These are phyloP conservation scores for Amauroascus verrucosus DNA, from an alignment of 2,329 filamentous ascomycete species.

Conservation along the genomic window DNA sequence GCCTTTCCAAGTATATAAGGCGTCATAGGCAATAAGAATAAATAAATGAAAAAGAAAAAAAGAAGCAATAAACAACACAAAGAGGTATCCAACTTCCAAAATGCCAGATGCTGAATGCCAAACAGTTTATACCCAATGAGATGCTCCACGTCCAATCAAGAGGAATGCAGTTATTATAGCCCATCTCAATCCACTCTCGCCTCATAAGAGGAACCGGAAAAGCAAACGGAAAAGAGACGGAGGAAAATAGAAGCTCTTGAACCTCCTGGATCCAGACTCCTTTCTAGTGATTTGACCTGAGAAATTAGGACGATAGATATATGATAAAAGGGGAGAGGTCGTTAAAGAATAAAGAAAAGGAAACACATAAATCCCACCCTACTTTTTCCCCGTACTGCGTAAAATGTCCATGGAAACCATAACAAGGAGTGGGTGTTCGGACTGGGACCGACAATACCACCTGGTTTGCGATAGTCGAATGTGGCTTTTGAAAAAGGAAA, in stretches of 20 bases:
- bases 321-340: not conserved
- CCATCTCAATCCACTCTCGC: not conserved
- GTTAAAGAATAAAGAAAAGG: too few relatives aligned
- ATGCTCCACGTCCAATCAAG: slow-evolving; percentile 4
- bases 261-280: not conserved
- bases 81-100: slow-evolving; percentile 12
- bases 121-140: not conserved
- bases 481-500: not conserved
- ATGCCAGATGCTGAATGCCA: slow-evolving; percentile 5
- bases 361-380: not conserved
- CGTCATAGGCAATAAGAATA: not conserved
- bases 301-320: not conserved
- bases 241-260: not conserved
- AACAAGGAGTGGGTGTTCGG: not conserved
- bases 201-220: not conserved
- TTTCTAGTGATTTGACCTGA: not conserved
- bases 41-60: not conserved
- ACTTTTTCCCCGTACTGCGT: not conserved
- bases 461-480: not conserved
- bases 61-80: too few relatives aligned
- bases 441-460: not conserved
- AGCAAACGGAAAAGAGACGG: not conserved
- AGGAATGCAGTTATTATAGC: not conserved
- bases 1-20: too few relatives aligned
- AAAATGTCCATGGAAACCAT: not conserved